Percentiles rank a stretch among this genome's conserved stretches.
Evolutionary conservation across 371 early-diverging fungal genomes (phyloP).

Genomic region (Mucor racemosus): DNA sequence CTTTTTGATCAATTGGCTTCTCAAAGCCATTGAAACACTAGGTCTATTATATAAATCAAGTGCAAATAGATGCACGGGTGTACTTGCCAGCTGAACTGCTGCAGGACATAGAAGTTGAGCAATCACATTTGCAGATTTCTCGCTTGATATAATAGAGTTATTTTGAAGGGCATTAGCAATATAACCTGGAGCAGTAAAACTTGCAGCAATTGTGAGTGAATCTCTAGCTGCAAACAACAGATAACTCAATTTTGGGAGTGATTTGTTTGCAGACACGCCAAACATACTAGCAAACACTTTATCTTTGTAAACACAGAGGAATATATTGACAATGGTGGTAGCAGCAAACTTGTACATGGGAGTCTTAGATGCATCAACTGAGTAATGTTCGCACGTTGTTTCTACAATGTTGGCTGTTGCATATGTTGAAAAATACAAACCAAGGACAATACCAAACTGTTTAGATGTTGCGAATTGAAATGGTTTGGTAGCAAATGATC

Average conservation of each 20-base stretch:
- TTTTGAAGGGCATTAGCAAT: constrained; percentile 38
- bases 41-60: constrained; percentile 68
- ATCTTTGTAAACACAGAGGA: constrained; percentile 64
- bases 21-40: constrained; percentile 25
- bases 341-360: constrained; percentile 63
- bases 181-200: constrained; percentile 66
- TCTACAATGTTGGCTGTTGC: constrained; percentile 62
- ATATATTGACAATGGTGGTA: constrained; percentile 61
- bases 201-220: constrained; percentile 66
- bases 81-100: constrained; percentile 58
- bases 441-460: constrained; percentile 58
- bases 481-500: constrained; percentile 46
- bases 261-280: constrained; percentile 46
- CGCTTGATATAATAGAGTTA: constrained; percentile 8
- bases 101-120: constrained; percentile 65
- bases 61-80: constrained; percentile 66
- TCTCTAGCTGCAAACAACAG: constrained; percentile 65
- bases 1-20: constrained; percentile 43
- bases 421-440: constrained; percentile 64
- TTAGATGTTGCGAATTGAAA: constrained; percentile 47
- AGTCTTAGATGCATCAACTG: constrained; percentile 26
- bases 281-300: constrained; percentile 66
- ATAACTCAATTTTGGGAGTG: constrained; percentile 59
- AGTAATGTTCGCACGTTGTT: constrained; percentile 51
- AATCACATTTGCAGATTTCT: constrained; percentile 37